Evolutionary conservation across 2,329 filamentous ascomycete genomes (phyloP).

Genomic region (Penicillium nordicum): DNA sequence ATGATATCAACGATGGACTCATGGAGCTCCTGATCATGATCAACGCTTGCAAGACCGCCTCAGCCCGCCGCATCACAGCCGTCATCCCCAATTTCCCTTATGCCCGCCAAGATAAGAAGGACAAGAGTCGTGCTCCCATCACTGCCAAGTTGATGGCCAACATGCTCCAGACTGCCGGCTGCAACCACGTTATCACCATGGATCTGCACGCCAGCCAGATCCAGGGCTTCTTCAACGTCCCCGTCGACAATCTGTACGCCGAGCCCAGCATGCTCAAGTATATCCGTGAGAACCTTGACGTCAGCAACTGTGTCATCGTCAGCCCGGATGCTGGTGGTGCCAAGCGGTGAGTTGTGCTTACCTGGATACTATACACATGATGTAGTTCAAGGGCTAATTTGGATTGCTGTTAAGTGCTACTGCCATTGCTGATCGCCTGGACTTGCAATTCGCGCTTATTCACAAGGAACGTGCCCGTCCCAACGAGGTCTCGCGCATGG

Average conservation of each 20-base stretch:
- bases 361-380: background rate
- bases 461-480: constrained; percentile 93
- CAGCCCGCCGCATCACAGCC: constrained; percentile 86
- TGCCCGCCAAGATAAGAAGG: constrained; percentile 95
- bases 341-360: constrained; percentile 60
- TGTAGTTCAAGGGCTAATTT: background rate
- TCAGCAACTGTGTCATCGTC: constrained; percentile 86
- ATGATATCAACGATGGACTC: constrained; percentile 95
- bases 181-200: constrained; percentile 93
- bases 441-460: constrained; percentile 87
- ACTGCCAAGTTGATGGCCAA: constrained; percentile 94
- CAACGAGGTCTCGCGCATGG: constrained; percentile 90
- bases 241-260: constrained; percentile 80
- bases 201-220: constrained; percentile 92
- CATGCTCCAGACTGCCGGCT: constrained; percentile 93
- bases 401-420: constrained; percentile 61
- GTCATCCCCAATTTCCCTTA: constrained; percentile 97
- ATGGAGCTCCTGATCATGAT: constrained; percentile 99
- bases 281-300: constrained; percentile 80
- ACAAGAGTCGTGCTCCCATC: constrained; percentile 92
- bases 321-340: constrained; percentile 92
- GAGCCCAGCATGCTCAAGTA: constrained; percentile 88
- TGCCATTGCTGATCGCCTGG: constrained; percentile 85
- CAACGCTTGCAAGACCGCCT: constrained; percentile 84
- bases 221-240: constrained; percentile 90